Base-by-base conservation (phyloP, 202 grass and related monocot genomes). In the Schoenoplectus tabernaemontani region DNA sequence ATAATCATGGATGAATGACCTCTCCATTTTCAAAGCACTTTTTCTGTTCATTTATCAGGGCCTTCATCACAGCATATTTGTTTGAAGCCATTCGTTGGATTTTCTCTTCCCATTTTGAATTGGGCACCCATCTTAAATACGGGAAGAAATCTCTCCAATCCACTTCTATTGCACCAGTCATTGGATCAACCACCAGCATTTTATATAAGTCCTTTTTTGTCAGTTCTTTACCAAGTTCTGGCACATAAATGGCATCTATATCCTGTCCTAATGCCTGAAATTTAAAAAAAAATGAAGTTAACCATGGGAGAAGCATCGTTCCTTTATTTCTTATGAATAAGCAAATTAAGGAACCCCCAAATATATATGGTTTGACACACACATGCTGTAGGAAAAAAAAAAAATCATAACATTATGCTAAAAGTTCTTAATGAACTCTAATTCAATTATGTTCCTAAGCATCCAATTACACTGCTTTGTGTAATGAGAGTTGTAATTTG, bases 121-220 rank as follows among this genome's bases (percentile, higher is more conserved):
- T 97, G 68, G 93, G 93, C 58, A 97, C 36, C 93, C 93, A 97
- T 57, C 65, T 65, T 20, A 97, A 83, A 80, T 93, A 97, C 24
- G 93, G 90, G 85, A 97, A 97, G 87, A 93, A 97, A 44, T 97
- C 93, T 82, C 91, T 97, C 93, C 93, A 97, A 24, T 97, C 93
- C 2, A 91, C 88, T 36, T 90, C 89, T 38, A 91, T 87, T 30
- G 93, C 90, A 42, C 91, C 88, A 81, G 78, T 89, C 93, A 97
- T 91, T 71, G 90, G 90, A 75, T 93, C 91, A 56, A 88, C 59
- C 32, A 91, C 91, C 1, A 88, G 81, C 19, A 64, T 8, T 17
- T 87, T 19, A 53, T 87, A 91, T 6, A 97, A 89, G 85, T 97
- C 88, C 6, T 77, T 79, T 76, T 78, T 91, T 0, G 88, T 83